Percentiles rank a stretch among this genome's conserved stretches.
Evolutionary conservation across 805 yeast genomes (phyloP).

Genomic region (Kodamaea nitidulidarum): DNA sequence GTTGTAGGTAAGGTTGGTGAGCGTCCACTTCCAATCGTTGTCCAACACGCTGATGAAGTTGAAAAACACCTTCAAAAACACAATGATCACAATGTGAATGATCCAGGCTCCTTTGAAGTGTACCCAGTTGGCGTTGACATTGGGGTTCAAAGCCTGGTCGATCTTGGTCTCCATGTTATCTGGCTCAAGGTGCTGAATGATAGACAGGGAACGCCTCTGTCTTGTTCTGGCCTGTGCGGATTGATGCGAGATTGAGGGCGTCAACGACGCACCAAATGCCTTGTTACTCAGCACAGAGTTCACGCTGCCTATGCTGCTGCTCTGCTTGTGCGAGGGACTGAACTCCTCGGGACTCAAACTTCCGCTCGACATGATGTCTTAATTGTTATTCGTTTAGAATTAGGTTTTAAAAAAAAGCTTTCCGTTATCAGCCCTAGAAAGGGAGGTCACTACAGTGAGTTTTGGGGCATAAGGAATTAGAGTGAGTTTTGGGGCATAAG

Average conservation of each 20-base stretch:
- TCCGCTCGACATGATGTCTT: slow-evolving; percentile 4
- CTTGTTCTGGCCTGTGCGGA: slow-evolving; percentile 20
- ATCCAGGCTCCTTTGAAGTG: slow-evolving; percentile 96
- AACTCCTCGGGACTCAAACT: slow-evolving; percentile 4
- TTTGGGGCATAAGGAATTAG: no score
- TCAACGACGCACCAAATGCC: slow-evolving; percentile 9
- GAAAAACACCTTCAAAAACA: slow-evolving; percentile 68
- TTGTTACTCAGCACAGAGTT: slow-evolving; percentile 2
- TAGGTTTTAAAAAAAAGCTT: not conserved
- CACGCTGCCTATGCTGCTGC: slow-evolving; percentile 14
- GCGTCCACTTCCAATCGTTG: slow-evolving; percentile 86
- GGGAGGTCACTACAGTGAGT: no score
- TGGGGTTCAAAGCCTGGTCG: slow-evolving; percentile 85
- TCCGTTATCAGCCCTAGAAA: no score
- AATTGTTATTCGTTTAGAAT: slow-evolving; percentile 5
- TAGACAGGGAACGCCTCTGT: slow-evolving; percentile 75
- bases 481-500: no score
- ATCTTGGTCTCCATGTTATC: slow-evolving; percentile 88
- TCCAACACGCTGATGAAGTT: slow-evolving; percentile 78
- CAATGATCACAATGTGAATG: slow-evolving; percentile 80
- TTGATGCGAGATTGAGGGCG: slow-evolving; percentile 22
- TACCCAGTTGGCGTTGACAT: slow-evolving; percentile 94
- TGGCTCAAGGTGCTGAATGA: slow-evolving; percentile 87
- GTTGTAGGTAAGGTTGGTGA: slow-evolving; percentile 86
- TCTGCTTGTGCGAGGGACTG: slow-evolving; percentile 10